Percentiles rank a stretch among this genome's conserved stretches.
phyloP scores from a whole-genome alignment of 768 basidiomycete genomes.

The Trametes villosa region DNA sequence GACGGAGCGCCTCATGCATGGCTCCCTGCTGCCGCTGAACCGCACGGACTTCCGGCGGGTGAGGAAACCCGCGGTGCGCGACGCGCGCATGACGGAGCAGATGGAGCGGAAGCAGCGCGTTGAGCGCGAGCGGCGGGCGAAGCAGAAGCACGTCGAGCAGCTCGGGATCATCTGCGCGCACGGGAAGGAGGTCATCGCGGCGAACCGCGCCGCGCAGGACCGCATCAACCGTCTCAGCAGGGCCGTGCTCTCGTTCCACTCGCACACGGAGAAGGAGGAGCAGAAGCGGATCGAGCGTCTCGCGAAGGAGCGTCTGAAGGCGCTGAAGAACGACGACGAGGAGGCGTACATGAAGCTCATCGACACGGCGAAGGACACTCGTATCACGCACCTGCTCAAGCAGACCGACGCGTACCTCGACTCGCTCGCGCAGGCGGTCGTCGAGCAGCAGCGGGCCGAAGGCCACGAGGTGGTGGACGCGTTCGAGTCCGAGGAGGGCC shows the following conservation, averaged over 20 bases:
- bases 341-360: conserved; percentile 99
- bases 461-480: conserved; percentile 40
- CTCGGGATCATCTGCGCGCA: conserved; percentile 85
- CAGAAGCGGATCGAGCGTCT: conserved; percentile 96
- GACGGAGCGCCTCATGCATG: conserved; percentile 85
- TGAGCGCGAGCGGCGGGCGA: conserved; percentile 92
- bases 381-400: conserved; percentile 93
- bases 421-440: conserved; percentile 91
- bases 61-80: conserved; percentile 84
- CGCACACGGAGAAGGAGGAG: conserved; percentile 94
- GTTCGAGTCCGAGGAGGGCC: conserved; percentile 71
- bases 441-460: conserved; percentile 85
- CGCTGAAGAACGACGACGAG: conserved; percentile 97
- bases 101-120: conserved; percentile 89
- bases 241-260: conserved; percentile 83
- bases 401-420: conserved; percentile 97
- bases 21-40: conserved; percentile 87
- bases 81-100: conserved; percentile 87
- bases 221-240: conserved; percentile 69
- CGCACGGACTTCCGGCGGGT: conserved; percentile 88
- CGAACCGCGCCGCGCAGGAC: conserved; percentile 60
- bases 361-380: conserved; percentile 98
- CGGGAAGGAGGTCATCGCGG: conserved; percentile 73
- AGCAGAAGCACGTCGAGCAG: conserved; percentile 96
- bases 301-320: conserved; percentile 96